Evolutionary conservation across 371 early-diverging fungal species (phyloP), one percentile per base, ranked within the genome.

Genomic region (Phascolomyces articulosus): DNA sequence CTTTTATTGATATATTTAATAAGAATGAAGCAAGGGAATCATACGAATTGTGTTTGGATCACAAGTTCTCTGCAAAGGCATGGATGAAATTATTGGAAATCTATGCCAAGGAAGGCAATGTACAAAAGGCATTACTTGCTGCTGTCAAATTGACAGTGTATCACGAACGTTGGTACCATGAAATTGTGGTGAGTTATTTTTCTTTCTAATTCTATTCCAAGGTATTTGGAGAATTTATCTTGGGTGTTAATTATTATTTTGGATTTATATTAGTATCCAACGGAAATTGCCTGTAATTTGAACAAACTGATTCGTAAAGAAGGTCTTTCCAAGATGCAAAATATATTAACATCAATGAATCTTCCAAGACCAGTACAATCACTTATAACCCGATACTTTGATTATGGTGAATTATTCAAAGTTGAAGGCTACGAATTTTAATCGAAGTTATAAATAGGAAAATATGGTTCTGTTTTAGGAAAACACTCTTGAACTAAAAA

Each of bases 311-410:
- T 96, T 49, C 81, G 87, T 31, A 80, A 78, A 54, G 93, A 96
- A 67, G 98, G 98, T 4, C 73, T 96, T 28, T 90, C 93, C 57
- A 97, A 96, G 72, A 93, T 98, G 56, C 91, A 92, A 66, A 93
- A 96, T 71, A 91, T 91, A 48, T 71, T 95, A 57, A 88, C 95
- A 6, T 90, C 95, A 34, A 87, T 97, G 85, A 94, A 95, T 61
- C 80, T 97, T 3, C 89, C 94, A 29, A 88, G 87, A 23, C 78
- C 91, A 0, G 90, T 94, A 31, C 88, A 87, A 69, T 87, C 87
- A 58, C 74, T 95, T 41, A 88, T 97, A 70, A 86, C 89, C 64
- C 80, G 86, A 27, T 95, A 92, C 68, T 82, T 95, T 69, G 89
- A 89, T 48, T 90, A 88, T 68, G 94, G 93, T 0, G 91, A 94